Evolutionary conservation across 2,329 filamentous ascomycete species (phyloP), one percentile per base, ranked within the genome.

Genomic region (Neonectria magnoliae): DNA sequence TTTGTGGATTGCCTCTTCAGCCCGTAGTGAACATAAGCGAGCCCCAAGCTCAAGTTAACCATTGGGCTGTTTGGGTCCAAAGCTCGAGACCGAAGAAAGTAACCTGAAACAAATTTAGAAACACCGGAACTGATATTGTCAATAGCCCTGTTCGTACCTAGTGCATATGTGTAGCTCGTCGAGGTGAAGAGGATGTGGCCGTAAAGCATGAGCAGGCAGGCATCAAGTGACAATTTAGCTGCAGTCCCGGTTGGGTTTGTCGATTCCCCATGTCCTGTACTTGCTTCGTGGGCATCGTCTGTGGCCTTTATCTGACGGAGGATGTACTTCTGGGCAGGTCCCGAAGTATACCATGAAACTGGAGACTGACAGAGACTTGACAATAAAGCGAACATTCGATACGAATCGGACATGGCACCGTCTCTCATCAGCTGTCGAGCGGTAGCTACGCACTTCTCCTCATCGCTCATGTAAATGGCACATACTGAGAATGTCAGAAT

Each of bases 1-100:
- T 98, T 98, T 52, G 95, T 93, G 0, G 91, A 90, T 77, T 97
- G 93, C 2, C 95, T 88, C 78, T 98, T 98, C 74, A 98, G 86
- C 0, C 92, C 91, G 76, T 96, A 92, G 77, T 98, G 93, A 42
- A 98, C 87, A 77, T 97, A 98, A 31, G 91, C 90, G 13, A 96
- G 86, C 0, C 91, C 94, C 25, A 98, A 90, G 71, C 88, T 92
- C 11, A 99, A 86, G 67, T 93, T 91, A 68, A 98, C 87, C 72
- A 93, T 88, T 0, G 91, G 86, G 73, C 97, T 97, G 8, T 86
- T 79, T 0, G 92, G 91, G 68, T 94, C 90, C 2, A 98, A 80
- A 1, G 92, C 88, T 60, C 89, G 87, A 1, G 91, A 92, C 60
- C 92, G 88, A 73, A 94, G 89, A 75, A 97, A 97, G 81, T 97